Evolutionary conservation across 2,329 filamentous ascomycete species (phyloP).

Genomic region (Penicillium sp.): DNA sequence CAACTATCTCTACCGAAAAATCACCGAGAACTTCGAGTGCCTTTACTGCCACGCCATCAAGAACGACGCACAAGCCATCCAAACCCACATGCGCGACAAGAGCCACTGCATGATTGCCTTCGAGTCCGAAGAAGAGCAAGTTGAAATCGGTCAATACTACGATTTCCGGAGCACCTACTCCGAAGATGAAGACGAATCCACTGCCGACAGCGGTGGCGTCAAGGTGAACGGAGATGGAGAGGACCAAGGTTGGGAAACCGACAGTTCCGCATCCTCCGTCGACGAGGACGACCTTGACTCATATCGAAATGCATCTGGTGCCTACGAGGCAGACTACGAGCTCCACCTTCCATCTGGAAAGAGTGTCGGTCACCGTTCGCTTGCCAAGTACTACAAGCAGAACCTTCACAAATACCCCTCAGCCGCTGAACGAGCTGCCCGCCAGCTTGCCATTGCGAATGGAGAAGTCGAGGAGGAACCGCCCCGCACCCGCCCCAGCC

Average conservation of each 20-base stretch:
- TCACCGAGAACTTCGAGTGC: slow-evolving; percentile 79
- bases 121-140: slow-evolving; percentile 80
- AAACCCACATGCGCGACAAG: slow-evolving; percentile 97
- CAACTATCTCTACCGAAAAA: slow-evolving; percentile 73
- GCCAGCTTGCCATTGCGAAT: slow-evolving; percentile 58
- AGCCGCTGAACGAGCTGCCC: slow-evolving; percentile 70
- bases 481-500: slow-evolving; percentile 33
- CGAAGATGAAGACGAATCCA: slow-evolving; percentile 67
- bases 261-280: slow-evolving; percentile 83
- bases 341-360: slow-evolving; percentile 88
- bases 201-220: slow-evolving; percentile 57
- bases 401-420: slow-evolving; percentile 85
- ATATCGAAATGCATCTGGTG: slow-evolving; percentile 72
- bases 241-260: slow-evolving; percentile 93
- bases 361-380: slow-evolving; percentile 83
- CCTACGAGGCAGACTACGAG: slow-evolving; percentile 90
- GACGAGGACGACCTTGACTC: slow-evolving; percentile 82
- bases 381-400: slow-evolving; percentile 87
- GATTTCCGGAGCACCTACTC: slow-evolving; percentile 96
- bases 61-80: slow-evolving; percentile 73
- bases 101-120: slow-evolving; percentile 97
- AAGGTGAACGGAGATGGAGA: slow-evolving; percentile 60
- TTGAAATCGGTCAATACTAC: slow-evolving; percentile 94
- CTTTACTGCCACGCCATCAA: slow-evolving; percentile 84
- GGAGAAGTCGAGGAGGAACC: slow-evolving; percentile 51